Base-by-base conservation (phyloP, 768 basidiomycete species). In the Pisolithus tinctorius region DNA sequence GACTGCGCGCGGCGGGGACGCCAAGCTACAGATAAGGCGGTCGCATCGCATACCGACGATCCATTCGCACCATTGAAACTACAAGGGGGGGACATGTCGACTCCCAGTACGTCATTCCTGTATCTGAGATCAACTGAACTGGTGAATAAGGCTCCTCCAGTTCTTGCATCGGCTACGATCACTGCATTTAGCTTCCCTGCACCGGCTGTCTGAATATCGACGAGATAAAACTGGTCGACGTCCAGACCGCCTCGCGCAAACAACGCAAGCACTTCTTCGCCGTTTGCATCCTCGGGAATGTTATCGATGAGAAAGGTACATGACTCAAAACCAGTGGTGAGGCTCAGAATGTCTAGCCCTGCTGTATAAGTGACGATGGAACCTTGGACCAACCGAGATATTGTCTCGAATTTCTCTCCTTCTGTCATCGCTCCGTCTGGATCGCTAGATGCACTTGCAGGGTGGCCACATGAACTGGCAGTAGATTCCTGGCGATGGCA, bases 321-420 rank as follows among this genome's bases (percentile, higher is more conserved):
- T 6, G 75, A 72, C 39, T 83, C 78, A 55, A 79, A 82, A 4
- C 78, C 80, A n/a, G 74, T 68, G 26, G 78, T 60, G 30, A 80
- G 54, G 29, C 67, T 59, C 38, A 63, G 63, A 37, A 83, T 65
- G n/a, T 72, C 64, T 34, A 79, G 59, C 5, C 82, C 82, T 2
- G 78, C 74, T 29, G 69, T 68, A 39, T 69, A 81, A 3, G 77
- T 77, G 17, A 78, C 73, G 39, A 82, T 64, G 40, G 71, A 74
- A 6, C 73, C 75, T n/a, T 69, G 68, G 14, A 79, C 72, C n/a
- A 77, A 54, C 30, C 31, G 29, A 25, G n/a, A n/a, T 16, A 46
- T 31, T 16, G 27, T 17, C 4, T 46, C 31, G 30, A 16, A 4
- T 9, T 3, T 25, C 17, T 46, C 45, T 4, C 14, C 6, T 30